These are phyloP conservation scores for Fimicolochytrium jonesii DNA, from an alignment of 192 early-diverging fungal genomes.

Conservation along the genomic window DNA sequence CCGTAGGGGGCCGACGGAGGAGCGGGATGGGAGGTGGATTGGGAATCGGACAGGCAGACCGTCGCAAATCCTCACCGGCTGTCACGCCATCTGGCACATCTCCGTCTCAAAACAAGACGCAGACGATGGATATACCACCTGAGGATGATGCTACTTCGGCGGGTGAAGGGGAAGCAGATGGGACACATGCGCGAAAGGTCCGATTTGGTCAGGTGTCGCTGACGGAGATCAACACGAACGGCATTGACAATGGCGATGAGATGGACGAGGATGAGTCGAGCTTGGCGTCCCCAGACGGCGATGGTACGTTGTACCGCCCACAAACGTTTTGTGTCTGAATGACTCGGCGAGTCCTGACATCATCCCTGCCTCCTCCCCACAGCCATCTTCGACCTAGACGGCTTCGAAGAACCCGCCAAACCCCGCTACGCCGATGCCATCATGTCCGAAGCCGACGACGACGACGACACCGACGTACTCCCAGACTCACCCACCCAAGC, in stretches of 20 bases:
- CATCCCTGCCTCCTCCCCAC: neutral
- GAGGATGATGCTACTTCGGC: neutral
- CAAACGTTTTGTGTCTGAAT: neutral
- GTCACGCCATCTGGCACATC: neutral
- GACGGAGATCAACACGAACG: neutral
- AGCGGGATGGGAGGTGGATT: neutral
- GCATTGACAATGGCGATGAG: neutral
- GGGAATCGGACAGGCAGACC: neutral
- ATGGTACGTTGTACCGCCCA: neutral
- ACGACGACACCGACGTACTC: too few relatives aligned
- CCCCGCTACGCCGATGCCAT: too few relatives aligned
- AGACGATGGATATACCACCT: neutral
- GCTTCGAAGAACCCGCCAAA: neutral
- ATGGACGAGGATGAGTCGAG: neutral
- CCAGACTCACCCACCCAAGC: neutral
- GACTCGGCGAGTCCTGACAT: neutral
- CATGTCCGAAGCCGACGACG: neutral
- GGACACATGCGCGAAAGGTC: neutral
- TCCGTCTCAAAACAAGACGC: neutral
- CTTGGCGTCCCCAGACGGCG: neutral
- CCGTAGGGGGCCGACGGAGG: slow-evolving; percentile 1
- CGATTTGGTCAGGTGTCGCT: neutral
- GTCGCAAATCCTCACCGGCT: neutral
- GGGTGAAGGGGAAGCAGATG: neutral
- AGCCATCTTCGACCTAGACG: neutral